phyloP scores from a whole-genome alignment of 768 basidiomycete genomes.

The Coprinopsis strossmayeri region DNA sequence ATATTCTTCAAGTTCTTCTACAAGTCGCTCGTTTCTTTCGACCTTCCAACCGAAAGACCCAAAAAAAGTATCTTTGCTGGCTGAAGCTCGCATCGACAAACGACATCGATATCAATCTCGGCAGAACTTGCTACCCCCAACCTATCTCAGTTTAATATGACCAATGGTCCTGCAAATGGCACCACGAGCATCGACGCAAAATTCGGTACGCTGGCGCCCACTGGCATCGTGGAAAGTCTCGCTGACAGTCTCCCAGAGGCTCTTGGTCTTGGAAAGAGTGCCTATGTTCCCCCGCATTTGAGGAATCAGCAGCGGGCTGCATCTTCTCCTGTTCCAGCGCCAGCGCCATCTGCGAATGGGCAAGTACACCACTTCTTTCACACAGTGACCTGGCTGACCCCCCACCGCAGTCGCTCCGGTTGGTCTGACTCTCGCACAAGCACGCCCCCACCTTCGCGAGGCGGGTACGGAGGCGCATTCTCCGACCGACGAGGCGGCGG shows the following conservation, averaged over 20 bases:
- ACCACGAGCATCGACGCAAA: slow-evolving; percentile 64
- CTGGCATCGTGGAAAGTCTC: slow-evolving; percentile 8
- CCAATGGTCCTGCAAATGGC: slow-evolving; percentile 87
- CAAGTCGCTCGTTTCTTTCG: slow-evolving; percentile 7
- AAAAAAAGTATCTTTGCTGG: slow-evolving; percentile 13
- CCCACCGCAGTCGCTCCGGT: slow-evolving; percentile 52
- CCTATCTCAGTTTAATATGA: slow-evolving; percentile 52
- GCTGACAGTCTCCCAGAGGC: slow-evolving; percentile 41
- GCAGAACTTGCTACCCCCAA: slow-evolving; percentile 18
- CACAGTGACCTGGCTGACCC: slow-evolving; percentile 14
- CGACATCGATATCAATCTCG: slow-evolving; percentile 10
- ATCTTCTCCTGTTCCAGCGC: slow-evolving; percentile 59
- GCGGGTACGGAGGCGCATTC: slow-evolving; percentile 32
- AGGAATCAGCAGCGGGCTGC: slow-evolving; percentile 84
- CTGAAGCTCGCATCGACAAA: slow-evolving; percentile 3
- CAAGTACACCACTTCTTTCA: slow-evolving; percentile 10
- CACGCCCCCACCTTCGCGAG: slow-evolving; percentile 52
- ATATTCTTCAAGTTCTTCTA: background rate
- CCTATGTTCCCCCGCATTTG: slow-evolving; percentile 87
- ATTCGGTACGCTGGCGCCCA: slow-evolving; percentile 48
- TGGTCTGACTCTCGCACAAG: slow-evolving; percentile 69
- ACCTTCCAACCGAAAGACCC: slow-evolving; percentile 18
- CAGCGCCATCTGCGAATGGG: slow-evolving; percentile 47
- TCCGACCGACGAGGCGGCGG: slow-evolving; percentile 35
- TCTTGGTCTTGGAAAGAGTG: slow-evolving; percentile 72